Evolutionary conservation across 2,329 filamentous ascomycete genomes (phyloP).

Genomic region (Tolypocladium tropicale): DNA sequence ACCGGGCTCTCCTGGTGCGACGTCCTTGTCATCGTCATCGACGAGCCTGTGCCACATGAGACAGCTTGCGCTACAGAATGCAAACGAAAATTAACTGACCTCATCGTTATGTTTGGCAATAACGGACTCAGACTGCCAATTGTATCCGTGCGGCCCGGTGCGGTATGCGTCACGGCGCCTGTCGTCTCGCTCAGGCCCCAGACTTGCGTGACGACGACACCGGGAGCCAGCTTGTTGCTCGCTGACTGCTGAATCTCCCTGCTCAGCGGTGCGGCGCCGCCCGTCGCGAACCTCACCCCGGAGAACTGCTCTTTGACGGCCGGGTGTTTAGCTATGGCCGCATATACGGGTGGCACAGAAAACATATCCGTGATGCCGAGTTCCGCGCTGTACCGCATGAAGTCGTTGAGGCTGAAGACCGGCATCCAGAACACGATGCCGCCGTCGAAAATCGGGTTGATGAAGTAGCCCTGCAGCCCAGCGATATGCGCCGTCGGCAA

Average conservation of each 20-base stretch:
- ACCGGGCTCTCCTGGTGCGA: conserved; percentile 32
- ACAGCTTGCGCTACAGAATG: neutral
- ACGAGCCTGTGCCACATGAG: conserved; percentile 19
- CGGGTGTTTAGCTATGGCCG: conserved; percentile 46
- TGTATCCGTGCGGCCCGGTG: conserved; percentile 26
- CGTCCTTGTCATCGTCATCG: conserved; percentile 28
- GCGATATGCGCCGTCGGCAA: conserved; percentile 36
- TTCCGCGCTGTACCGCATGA: conserved; percentile 40
- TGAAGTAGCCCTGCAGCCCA: conserved; percentile 32
- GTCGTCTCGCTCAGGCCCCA: conserved; percentile 51
- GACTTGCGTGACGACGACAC: conserved; percentile 36
- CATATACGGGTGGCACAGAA: conserved; percentile 50
- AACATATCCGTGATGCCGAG: conserved; percentile 44
- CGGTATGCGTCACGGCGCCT: conserved; percentile 34
- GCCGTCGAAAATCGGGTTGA: conserved; percentile 29
- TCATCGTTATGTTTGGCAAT: conserved; percentile 16
- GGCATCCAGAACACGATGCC: conserved; percentile 52
- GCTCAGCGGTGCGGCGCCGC: conserved; percentile 47
- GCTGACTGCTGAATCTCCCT: conserved; percentile 41
- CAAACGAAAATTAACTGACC: conserved; percentile 10
- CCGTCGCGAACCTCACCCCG: conserved; percentile 32
- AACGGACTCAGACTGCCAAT: conserved; percentile 33
- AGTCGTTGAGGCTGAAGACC: conserved; percentile 44
- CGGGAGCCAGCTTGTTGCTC: conserved; percentile 32
- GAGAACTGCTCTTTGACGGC: conserved; percentile 46